These are phyloP conservation scores for Xylariales sp. DNA, from an alignment of 2,329 filamentous ascomycete species.

Conservation along the genomic window DNA sequence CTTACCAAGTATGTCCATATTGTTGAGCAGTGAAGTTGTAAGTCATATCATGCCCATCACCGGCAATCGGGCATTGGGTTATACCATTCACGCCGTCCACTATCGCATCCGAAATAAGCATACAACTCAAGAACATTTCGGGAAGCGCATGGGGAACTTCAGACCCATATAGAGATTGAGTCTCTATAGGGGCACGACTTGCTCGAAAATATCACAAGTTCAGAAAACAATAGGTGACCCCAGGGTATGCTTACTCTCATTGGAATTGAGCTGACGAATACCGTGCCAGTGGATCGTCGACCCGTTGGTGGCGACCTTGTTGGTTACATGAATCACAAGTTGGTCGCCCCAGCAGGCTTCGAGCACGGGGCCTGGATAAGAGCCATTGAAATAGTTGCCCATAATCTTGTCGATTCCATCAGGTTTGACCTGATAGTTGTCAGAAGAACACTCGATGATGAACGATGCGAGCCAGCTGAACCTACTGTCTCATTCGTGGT, in stretches of 20 bases:
- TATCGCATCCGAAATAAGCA: no score
- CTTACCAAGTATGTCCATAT: constrained; percentile 31
- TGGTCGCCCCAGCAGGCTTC: constrained; percentile 26
- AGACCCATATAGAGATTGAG: no score
- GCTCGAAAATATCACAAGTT: no score
- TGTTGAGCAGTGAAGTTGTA: constrained; percentile 31
- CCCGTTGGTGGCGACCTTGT: constrained; percentile 20
- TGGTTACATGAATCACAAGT: constrained; percentile 22
- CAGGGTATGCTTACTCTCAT: no score
- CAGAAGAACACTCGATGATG: not conserved
- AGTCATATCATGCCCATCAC: constrained; percentile 33
- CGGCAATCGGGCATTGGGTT: constrained; percentile 51
- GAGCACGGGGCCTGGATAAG: constrained; percentile 21
- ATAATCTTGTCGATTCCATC: constrained; percentile 13
- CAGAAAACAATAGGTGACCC: no score
- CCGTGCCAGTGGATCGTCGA: constrained; percentile 33
- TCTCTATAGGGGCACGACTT: no score
- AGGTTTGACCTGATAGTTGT: constrained; percentile 9
- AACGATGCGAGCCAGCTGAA: not conserved
- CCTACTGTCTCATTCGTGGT: constrained; percentile 11
- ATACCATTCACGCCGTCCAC: constrained; percentile 28
- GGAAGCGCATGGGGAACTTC: no score
- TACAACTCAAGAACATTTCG: no score
- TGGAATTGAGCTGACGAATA: constrained; percentile 25
- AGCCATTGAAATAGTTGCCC: constrained; percentile 19